Conservation (phyloP, 2,329 filamentous ascomycete species). For the Penicillium polonicum region DNA sequence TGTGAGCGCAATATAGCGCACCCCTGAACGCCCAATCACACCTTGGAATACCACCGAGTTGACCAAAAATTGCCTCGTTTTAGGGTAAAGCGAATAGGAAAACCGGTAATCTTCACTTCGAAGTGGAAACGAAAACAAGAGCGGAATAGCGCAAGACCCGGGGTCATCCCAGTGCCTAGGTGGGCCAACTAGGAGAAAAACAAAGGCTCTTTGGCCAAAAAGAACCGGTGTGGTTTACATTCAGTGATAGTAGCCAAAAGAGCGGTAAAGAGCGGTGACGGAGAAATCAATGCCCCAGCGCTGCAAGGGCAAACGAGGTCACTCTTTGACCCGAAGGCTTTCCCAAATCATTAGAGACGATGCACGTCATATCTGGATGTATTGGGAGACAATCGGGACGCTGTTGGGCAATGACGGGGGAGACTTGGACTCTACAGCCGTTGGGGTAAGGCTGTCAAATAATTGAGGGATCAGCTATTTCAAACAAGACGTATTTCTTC, state of each 20-base stretch:
- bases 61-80: not conserved
- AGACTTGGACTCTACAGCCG: not conserved
- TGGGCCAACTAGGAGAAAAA: no score
- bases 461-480: not conserved
- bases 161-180: no score
- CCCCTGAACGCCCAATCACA: not conserved
- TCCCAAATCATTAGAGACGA: not conserved
- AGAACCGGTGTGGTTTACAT: not conserved
- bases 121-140: not conserved
- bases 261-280: constrained; percentile 14
- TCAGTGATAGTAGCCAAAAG: not conserved
- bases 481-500: not conserved
- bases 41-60: not conserved
- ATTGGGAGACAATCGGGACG: not conserved
- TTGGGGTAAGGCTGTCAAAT: not conserved
- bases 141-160: no score
- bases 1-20: not conserved
- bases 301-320: not conserved
- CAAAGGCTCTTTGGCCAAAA: not conserved
- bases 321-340: not conserved
- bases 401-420: not conserved
- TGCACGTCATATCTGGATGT: not conserved
- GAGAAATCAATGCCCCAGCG: not conserved
- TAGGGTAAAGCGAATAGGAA: not conserved
- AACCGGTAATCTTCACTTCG: not conserved